Conservation (phyloP, 1,139 yeast species). For the Scheffersomyces segobiensis region DNA sequence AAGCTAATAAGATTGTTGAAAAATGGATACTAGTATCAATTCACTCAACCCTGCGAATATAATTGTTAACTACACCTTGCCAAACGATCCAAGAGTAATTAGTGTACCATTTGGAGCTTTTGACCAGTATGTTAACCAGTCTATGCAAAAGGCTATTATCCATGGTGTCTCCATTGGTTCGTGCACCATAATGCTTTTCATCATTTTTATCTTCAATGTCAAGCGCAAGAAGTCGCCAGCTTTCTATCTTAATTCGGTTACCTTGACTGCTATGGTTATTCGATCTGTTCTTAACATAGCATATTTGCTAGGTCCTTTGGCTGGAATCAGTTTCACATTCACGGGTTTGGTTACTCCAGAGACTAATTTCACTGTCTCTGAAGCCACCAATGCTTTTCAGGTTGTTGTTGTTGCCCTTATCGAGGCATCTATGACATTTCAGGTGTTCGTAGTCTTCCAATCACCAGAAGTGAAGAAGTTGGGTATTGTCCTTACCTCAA, state of each 20-base stretch:
- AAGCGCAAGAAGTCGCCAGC: constrained; percentile 61
- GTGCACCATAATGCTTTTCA: constrained; percentile 22
- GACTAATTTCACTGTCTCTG: constrained; percentile 27
- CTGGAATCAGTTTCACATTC: constrained; percentile 49
- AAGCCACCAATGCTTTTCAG: constrained; percentile 62
- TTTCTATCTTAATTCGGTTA: constrained; percentile 64
- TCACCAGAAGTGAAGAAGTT: constrained; percentile 45
- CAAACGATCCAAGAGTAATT: constrained; percentile 5
- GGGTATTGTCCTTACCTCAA: constrained; percentile 38
- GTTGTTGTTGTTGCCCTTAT: constrained; percentile 59
- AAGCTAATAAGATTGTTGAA: background rate
- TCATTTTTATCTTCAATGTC: constrained; percentile 35
- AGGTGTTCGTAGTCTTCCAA: constrained; percentile 66
- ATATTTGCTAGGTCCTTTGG: constrained; percentile 54
- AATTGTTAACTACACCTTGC: constrained; percentile 14
- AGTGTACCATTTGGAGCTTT: constrained; percentile 10
- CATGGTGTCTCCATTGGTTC: constrained; percentile 32
- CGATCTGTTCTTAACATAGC: constrained; percentile 60
- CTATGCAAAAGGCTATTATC: constrained; percentile 14
- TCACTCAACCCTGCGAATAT: constrained; percentile 8
- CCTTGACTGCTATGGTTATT: constrained; percentile 54
- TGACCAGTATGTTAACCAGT: constrained; percentile 9
- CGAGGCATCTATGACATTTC: constrained; percentile 67
- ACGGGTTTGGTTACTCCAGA: constrained; percentile 41
- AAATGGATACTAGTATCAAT: background rate